Base-by-base conservation (phyloP, 192 early-diverging fungal species). In the Jimgerdemannia flammicorona region DNA sequence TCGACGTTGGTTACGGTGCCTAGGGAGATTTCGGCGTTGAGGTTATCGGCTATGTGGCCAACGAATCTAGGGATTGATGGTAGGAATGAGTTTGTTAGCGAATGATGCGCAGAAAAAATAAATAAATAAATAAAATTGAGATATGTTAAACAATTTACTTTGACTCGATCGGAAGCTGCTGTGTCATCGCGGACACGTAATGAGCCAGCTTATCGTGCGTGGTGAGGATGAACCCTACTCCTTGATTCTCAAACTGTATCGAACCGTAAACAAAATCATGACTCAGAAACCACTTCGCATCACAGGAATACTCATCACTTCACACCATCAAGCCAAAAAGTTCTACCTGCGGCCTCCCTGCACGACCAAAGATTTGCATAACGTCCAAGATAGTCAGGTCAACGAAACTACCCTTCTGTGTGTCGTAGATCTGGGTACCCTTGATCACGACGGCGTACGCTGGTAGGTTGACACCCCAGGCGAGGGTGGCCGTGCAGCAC, bases 351-450 rank as follows among this genome's bases (percentile, higher is more conserved):
- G 95, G 95, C 69, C 95, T 91, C 76, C 98, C 98, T 43, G 98
- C 98, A 80, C 98, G 93, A 75, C 97, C 98, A 80, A 99, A 99
- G 73, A 99, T 99, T 85, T 99, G 98, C 75, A 99, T 85, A n/a
- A 99, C 98, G 81, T 99, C 98, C 68, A 99, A 83, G 77, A 98
- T 95, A 0, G 97, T 97, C 40, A 99, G 85, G 75, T 99, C 98
- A 3, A 94, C 91, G 83, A 96, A 99, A 11, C 88, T 87, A 74
- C 98, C 97, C 82, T 96, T 98, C 69, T 96, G 90, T 29, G 97
- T 85, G 71, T 95, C 91, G 80, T 99, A 99, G 14, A 99, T 87
- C 73, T 96, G 93, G 11, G 98, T 99, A 43, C 97, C 98, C 81
- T 99, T 99, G 82, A 99, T 98, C 19, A 99, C 87, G 9, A 99